Evolutionary conservation across 768 basidiomycete genomes (phyloP), one percentile per base, ranked within the genome.

Genomic region (Kwoniella mangroviensis): DNA sequence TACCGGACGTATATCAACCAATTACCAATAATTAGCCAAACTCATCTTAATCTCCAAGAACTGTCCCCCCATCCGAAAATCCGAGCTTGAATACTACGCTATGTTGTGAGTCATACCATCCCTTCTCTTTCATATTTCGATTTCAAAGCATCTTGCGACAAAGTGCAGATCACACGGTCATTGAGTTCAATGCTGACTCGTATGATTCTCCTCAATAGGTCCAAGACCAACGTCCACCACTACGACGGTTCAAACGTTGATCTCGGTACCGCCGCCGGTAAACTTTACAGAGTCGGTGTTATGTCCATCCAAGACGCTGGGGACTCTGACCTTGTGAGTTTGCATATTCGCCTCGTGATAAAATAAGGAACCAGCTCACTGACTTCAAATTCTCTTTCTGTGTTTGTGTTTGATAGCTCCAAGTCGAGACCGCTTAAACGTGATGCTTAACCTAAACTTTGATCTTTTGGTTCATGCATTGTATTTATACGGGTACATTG

Each of bases 71-170:
- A 89, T 99, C 73, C 93, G 97, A 85, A 97, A 97, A 85, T 98
- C 96, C 71, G 97, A 99, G 88, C 88, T 99, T 69, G 97, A 99
- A 87, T 99, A 98, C 88, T 99, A 98, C 84, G 97, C 94, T 86
- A 97, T 97, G 95, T 88, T 99, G 82, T 82, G 62, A 69, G 81
- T 81, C 15, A 45, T 12, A 19, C 4, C 45, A 15, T 49, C 13
- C 45, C 45, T 2, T 45, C 42, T 6, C 6, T 13, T 15, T 49
- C 4, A 11, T 34, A 17, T 13, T 49, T 59, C 55, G 55, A 21
- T 41, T 13, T 4, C 22, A 21, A 40, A 34, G 1, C 5, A 3
- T 17, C 43, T n/a, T 59, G 13, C 19, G 40, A 34, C 9, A 34
- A 5, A 34, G 34, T 34, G 34, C 1, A 34, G 1, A n/a, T 45